Evolutionary conservation across 495 filamentous ascomycete species (phyloP), one percentile per base, ranked within the genome.

Genomic region (Aspergillus nidulans): DNA sequence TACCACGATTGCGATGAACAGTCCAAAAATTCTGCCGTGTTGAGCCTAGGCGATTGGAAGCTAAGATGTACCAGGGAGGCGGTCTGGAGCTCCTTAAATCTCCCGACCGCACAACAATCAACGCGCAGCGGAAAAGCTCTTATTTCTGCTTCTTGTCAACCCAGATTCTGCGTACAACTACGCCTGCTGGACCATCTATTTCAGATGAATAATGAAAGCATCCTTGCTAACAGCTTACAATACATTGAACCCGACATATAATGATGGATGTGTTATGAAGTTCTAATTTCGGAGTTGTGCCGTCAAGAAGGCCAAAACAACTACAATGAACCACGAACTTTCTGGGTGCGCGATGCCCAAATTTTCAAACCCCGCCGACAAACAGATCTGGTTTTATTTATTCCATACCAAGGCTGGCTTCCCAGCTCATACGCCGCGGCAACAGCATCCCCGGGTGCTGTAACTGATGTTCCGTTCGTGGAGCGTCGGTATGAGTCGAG

Each of bases 401-500:
- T 19, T 49, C 25, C 36, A 4, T 28, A 34, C 12, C 41, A 34
- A 5, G 30, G 10, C 4, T 34, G 9, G 18, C 52, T 24, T 28
- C 52, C 52, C 47, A 51, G 21, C 53, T 34, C 43, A 50, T 56
- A 66, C 80, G 81, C 81, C 77, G 67, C 73, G 76, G 75, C 79
- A 68, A 82, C 81, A 81, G 78, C 60, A 69, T 70, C 71, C 49
- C 47, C 59, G 55, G 71, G 65, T 72, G 66, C 75, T 81, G 80
- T 79, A 79, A 81, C 80, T 82, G 80, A 78, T 66, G 60, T 64
- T 69, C 65, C 49, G 61, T 53, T 67, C 62, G 56, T 78, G 72
- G 73, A 69, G 45, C 69, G 56, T 77, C 77, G 77, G 75, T 83
- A 84, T 56, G 70, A 75, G 70, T 77, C 72, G 65, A 67, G 65